Percentiles rank a stretch among this genome's conserved stretches.
Conservation (phyloP, 768 basidiomycete species). For the Russula vinacea region DNA sequence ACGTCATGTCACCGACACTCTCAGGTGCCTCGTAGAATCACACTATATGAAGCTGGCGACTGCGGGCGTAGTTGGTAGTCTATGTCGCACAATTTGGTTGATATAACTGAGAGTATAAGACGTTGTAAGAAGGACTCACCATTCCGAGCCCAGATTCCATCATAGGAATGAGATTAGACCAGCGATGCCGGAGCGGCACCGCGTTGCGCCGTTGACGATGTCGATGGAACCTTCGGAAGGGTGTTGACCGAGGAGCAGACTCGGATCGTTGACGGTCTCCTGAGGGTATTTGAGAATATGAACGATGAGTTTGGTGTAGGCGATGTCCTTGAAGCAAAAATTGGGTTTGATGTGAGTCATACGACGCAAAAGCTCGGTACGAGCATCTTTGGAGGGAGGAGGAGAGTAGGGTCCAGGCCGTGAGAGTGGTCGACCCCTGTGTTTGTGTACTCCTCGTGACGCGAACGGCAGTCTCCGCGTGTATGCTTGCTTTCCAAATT, state of each 20-base stretch:
- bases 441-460: no score
- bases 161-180: conserved; percentile 80
- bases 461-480: no score
- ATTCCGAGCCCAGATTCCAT: conserved; percentile 83
- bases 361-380: neutral
- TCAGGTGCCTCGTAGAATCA: conserved; percentile 78
- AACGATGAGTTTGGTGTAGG: conserved; percentile 71
- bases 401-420: no score
- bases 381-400: neutral
- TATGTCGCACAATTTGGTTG: conserved; percentile 32
- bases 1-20: conserved; percentile 53
- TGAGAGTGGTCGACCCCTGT: no score
- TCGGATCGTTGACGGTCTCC: conserved; percentile 67
- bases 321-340: conserved; percentile 53
- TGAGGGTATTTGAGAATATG: conserved; percentile 82
- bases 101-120: neutral
- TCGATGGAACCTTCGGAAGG: conserved; percentile 38
- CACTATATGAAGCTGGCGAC: conserved; percentile 52
- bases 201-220: conserved; percentile 64
- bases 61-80: conserved; percentile 59
- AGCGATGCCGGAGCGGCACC: conserved; percentile 77
- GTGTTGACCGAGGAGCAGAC: conserved; percentile 63
- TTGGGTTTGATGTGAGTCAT: conserved; percentile 10
- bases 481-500: no score
- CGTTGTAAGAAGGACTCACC: conserved; percentile 43